Base-by-base conservation (phyloP, 2,329 filamentous ascomycete species). In the Alternaria sp. region DNA sequence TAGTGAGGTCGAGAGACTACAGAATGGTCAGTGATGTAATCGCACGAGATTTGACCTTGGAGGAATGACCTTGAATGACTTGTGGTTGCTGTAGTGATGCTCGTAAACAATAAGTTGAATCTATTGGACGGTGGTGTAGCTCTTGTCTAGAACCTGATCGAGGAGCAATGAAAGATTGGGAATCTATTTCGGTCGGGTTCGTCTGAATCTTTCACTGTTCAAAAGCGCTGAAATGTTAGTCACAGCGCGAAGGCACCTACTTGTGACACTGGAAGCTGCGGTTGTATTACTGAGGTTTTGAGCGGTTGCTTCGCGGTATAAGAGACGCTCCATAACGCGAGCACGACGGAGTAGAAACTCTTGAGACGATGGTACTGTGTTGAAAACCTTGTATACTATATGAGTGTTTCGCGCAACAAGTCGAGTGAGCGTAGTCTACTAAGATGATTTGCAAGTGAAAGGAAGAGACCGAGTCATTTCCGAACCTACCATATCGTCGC, bases 201-300 rank as follows among this genome's bases (percentile, higher is more conserved):
- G 36, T 40, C 36, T 4, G 47, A 25, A 4, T 6, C 45, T 25
- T 25, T 47, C 12, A 25, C 45, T 26, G 21, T 1, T 8, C 4
- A 0, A 1, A 5, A 10, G 12, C 13, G 4, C 21, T 25, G 2
- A 8, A 25, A 3, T n/a, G 0, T n/a, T 47, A 1, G 13, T 4
- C 19, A 40, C 3, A 5, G 19, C 4, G 5, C 30, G 13, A 23
- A 36, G 17, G 49, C 19, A 36, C n/a, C 30, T n/a, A 32, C 19
- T 13, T 25, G 4, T 15, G 19, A 19, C 21, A 17, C 2, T 7
- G 9, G 10, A 10, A 52, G 49, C 1, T 17, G n/a, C 36, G 36
- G n/a, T 40, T 11, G 8, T 40, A 6, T 17, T 11, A 6, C n/a
- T 0, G 36, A 10, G 36, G n/a, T 11, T n/a, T 40, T 40, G 36